Base-by-base conservation (phyloP, 768 basidiomycete genomes). In the Mycena capillaripes region DNA sequence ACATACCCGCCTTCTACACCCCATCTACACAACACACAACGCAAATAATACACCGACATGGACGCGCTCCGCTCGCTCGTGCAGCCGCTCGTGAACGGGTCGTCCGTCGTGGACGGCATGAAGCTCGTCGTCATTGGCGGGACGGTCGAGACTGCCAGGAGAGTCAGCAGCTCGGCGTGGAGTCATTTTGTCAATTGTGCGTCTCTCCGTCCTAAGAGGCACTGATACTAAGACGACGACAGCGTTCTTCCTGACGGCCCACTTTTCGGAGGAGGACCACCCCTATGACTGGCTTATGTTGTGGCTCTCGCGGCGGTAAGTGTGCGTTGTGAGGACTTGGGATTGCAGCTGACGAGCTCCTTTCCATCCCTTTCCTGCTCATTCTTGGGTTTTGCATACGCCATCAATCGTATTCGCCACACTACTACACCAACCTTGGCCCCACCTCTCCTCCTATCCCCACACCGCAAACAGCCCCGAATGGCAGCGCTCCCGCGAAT, bases 261-360 rank as follows among this genome's bases (percentile, higher is more conserved):
- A 95, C 82, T 96, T 96, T 85, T 93, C 91, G 74, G 95, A 96
- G 83, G 95, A 96, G 81, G 95, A 96, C 79, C 93, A 93, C 74
- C 95, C 94, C 4, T 96, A 95, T 76, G 94, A 96, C 82, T 96
- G 94, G 94, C 87, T 96, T 62, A 95, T 95, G 93, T 87, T 95
- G 36, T 96, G 94, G 94, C 89, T 96, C 58, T 93, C 93, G 50
- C 91, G 93, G 61, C 88, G 93, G 72, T n/a, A n/a, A n/a, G n/a
- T n/a, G n/a, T 74, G 46, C n/a, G 72, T 73, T 36, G 1, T 34
- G 4, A 9, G 21, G 32, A 17, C 53, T 16, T 44, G 16, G 3
- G 12, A 32, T 48, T n/a, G n/a, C 9, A n/a, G 42, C 42, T 44
- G 42, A 44, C 42, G 42, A 3, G 17, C 17, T 9, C 40, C 19